phyloP scores from a whole-genome alignment of 768 basidiomycete species.

The Pisolithus orientalis region DNA sequence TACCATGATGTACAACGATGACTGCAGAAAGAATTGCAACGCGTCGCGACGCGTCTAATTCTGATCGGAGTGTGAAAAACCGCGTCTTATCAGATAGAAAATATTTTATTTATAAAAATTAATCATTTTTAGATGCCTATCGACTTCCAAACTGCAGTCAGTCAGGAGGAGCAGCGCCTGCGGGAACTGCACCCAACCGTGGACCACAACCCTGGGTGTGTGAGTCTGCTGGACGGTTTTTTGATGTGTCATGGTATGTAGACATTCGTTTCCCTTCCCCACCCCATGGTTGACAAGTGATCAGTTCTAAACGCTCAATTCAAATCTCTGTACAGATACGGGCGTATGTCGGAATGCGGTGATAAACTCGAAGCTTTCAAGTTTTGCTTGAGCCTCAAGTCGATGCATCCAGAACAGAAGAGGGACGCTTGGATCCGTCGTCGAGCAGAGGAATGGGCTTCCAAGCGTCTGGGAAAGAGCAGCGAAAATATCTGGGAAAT shows the following conservation, averaged over 20 bases:
- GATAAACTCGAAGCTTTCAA: constrained; percentile 89
- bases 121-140: constrained; percentile 24
- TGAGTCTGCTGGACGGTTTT: constrained; percentile 68
- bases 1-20: constrained; percentile 32
- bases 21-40: constrained; percentile 18
- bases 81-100: constrained; percentile 16
- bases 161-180: constrained; percentile 66
- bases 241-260: constrained; percentile 60
- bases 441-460: constrained; percentile 94
- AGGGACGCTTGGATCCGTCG: constrained; percentile 80
- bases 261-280: neutral
- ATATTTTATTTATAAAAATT: neutral
- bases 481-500: constrained; percentile 96
- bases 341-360: constrained; percentile 63
- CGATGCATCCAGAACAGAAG: constrained; percentile 67
- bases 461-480: constrained; percentile 64
- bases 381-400: constrained; percentile 84
- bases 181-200: constrained; percentile 61
- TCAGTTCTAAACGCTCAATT: constrained; percentile 76
- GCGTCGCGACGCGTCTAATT: constrained; percentile 42
- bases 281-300: constrained; percentile 4
- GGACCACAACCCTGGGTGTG: constrained; percentile 79
- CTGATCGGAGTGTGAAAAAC: constrained; percentile 37
- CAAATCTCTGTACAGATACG: constrained; percentile 82
- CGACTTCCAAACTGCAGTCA: constrained; percentile 50